A percentile compares a stretch with the other conserved stretches of the same genome.
Evolutionary conservation across 495 filamentous ascomycete genomes (phyloP).

Genomic region (Xylaria palmicola): DNA sequence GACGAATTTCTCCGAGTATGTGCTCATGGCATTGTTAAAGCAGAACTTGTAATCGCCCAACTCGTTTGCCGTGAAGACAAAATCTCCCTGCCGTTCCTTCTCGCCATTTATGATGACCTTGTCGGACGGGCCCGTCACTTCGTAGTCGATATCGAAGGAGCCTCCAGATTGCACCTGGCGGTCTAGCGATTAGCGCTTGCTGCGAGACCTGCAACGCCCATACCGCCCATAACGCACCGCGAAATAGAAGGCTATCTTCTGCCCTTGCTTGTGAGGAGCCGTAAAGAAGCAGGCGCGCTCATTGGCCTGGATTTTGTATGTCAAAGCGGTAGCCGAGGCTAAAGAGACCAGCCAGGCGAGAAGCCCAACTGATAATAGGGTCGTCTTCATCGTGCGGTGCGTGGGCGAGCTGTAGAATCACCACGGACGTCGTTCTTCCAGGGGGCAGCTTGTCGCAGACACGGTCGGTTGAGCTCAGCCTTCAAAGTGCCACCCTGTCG

Average conservation of each 20-base stretch:
- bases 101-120: constrained; percentile 82
- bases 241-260: constrained; percentile 98
- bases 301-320: constrained; percentile 86
- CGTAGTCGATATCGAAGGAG: constrained; percentile 94
- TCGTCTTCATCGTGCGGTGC: constrained; percentile 48
- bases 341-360: constrained; percentile 60
- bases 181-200: background rate
- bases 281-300: constrained; percentile 96
- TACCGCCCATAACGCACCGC: constrained; percentile 65
- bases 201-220: background rate
- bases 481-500: constrained; percentile 10
- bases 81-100: constrained; percentile 96
- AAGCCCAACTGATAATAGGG: constrained; percentile 53
- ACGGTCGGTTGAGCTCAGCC: background rate
- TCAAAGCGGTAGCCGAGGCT: constrained; percentile 82
- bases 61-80: constrained; percentile 94
- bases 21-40: constrained; percentile 98
- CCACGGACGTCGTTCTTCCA: constrained; percentile 16
- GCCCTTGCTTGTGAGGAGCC: constrained; percentile 66
- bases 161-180: constrained; percentile 92
- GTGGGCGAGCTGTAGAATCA: constrained; percentile 17
- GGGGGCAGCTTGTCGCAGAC: constrained; percentile 29
- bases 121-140: constrained; percentile 77
- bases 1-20: constrained; percentile 95
- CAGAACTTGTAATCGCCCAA: constrained; percentile 95